These are phyloP conservation scores for Euryodendron excelsum DNA, from an alignment of 148 eudicot species.

Conservation along the genomic window DNA sequence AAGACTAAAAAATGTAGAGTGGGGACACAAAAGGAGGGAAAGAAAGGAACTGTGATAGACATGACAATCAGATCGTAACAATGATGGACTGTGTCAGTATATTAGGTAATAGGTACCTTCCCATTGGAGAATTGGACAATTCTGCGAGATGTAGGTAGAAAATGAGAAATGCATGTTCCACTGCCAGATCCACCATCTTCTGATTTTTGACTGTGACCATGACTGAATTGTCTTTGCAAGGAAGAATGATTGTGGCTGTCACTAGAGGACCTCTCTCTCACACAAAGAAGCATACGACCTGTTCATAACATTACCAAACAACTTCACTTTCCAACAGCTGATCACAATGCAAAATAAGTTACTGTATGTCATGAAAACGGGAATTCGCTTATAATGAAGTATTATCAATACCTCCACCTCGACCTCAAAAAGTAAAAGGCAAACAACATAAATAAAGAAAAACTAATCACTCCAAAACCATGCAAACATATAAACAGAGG, in stretches of 20 bases:
- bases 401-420: too few species aligned
- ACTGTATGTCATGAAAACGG: background rate
- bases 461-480: slow-evolving; percentile 7
- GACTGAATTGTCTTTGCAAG: slow-evolving; percentile 92
- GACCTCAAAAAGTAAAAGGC: background rate
- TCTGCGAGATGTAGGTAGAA: slow-evolving; percentile 95
- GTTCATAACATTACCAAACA: slow-evolving; percentile 23
- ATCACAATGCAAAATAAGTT: background rate
- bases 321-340: background rate
- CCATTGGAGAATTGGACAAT: slow-evolving; percentile 97
- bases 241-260: slow-evolving; percentile 75
- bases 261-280: slow-evolving; percentile 77
- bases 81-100: too few species aligned
- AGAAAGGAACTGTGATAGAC: background rate
- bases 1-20: background rate
- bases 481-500: background rate
- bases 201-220: slow-evolving; percentile 81
- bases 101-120: slow-evolving; percentile 46
- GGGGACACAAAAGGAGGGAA: slow-evolving; percentile 1
- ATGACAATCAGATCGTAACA: background rate
- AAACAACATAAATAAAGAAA: background rate
- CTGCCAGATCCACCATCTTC: slow-evolving; percentile 73
- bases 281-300: slow-evolving; percentile 99
- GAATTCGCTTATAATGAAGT: background rate
- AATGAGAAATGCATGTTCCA: slow-evolving; percentile 87